A percentile compares a stretch with the other conserved stretches of the same genome.
phyloP scores from a whole-genome alignment of 148 eudicot genomes.

The Chenopodium suecicum region DNA sequence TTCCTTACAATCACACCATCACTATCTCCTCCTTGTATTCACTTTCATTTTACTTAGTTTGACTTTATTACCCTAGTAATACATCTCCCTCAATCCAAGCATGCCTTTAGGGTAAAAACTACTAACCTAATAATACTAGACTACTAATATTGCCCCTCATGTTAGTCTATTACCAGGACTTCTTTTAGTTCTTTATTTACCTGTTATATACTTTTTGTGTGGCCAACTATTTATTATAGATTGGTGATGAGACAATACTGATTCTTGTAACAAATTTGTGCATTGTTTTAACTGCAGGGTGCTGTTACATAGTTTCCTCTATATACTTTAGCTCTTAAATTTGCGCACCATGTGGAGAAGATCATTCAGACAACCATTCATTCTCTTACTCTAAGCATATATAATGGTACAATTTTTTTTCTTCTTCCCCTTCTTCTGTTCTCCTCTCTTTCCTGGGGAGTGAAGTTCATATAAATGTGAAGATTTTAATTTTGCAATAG shows the following conservation, averaged over 20 bases:
- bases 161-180: no score
- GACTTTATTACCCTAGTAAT: no score
- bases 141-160: no score
- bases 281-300: conserved; percentile 31
- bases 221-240: not conserved
- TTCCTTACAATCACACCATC: no score
- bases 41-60: no score
- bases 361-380: conserved; percentile 57
- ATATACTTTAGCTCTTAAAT: conserved; percentile 47
- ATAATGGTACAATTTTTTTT: conserved; percentile 36
- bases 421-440: not conserved
- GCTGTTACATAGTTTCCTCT: conserved; percentile 44
- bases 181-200: no score
- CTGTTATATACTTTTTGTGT: no score
- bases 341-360: conserved; percentile 54
- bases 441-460: not conserved
- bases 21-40: no score
- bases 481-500: conserved; percentile 28
- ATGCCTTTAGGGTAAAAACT: no score
- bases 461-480: not conserved
- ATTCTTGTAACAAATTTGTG: not conserved
- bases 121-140: no score
- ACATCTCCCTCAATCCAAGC: no score
- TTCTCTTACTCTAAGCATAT: conserved; percentile 43
- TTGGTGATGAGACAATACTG: not conserved